phyloP scores from a whole-genome alignment of 164 flowering plant genomes.

The Dillenia turbinata region DNA sequence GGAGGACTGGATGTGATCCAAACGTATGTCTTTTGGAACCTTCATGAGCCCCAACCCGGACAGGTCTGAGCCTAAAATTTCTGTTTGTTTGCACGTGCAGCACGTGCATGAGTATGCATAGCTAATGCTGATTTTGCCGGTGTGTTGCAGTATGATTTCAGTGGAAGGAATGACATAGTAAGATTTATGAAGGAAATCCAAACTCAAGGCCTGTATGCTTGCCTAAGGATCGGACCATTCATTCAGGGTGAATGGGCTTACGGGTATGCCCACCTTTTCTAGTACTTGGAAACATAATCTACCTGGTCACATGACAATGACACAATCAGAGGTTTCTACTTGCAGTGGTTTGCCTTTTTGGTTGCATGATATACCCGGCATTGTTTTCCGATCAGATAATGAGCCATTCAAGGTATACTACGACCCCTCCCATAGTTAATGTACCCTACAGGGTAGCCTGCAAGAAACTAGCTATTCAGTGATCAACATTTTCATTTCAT shows the following conservation, averaged over 20 bases:
- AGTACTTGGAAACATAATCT: too few species aligned
- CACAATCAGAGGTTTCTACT: too few species aligned
- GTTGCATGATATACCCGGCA: conserved; percentile 74
- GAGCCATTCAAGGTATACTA: conserved; percentile 69
- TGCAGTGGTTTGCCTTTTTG: conserved; percentile 87
- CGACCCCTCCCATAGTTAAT: neutral
- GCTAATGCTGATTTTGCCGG: neutral
- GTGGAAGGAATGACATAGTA: conserved; percentile 47
- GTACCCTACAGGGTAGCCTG: too few species aligned
- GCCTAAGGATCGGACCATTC: conserved; percentile 68
- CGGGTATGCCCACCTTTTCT: conserved; percentile 28
- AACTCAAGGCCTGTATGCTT: conserved; percentile 51
- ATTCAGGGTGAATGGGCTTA: conserved; percentile 66
- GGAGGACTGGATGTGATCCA: conserved; percentile 84
- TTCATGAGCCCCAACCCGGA: conserved; percentile 72
- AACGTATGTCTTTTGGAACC: conserved; percentile 85
- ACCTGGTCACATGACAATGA: too few species aligned
- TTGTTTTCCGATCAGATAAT: conserved; percentile 68
- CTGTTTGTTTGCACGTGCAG: neutral
- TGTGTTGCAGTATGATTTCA: conserved; percentile 50
- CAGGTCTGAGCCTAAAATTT: conserved; percentile 33
- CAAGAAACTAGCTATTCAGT: too few species aligned
- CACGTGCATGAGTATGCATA: neutral
- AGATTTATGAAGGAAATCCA: conserved; percentile 48
- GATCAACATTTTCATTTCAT: too few species aligned